phyloP scores from a whole-genome alignment of 2,329 filamentous ascomycete genomes.

The Microcyclosporella mali region DNA sequence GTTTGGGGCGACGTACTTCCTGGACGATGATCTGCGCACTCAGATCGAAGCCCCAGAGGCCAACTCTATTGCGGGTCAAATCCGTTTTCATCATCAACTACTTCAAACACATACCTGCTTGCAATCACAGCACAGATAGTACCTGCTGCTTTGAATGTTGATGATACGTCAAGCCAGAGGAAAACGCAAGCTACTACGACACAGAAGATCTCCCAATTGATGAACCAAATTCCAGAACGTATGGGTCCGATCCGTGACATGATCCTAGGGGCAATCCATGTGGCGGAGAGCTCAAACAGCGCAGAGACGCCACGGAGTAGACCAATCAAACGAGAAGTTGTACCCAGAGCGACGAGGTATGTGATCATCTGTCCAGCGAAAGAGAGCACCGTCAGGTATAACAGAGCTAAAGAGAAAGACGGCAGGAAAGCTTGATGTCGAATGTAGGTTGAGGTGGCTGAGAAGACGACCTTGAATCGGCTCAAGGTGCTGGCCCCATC shows the following conservation, averaged over 20 bases:
- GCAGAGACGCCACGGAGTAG: constrained; percentile 49
- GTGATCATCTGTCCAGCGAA: constrained; percentile 60
- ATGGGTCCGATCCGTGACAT: constrained; percentile 48
- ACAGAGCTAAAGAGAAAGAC: constrained; percentile 53
- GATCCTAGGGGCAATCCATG: constrained; percentile 53
- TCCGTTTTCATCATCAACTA: too few species aligned
- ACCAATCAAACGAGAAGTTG: constrained; percentile 48
- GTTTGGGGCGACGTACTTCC: constrained; percentile 26
- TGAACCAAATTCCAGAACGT: constrained; percentile 64
- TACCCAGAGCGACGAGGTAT: constrained; percentile 52
- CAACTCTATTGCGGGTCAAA: constrained; percentile 27
- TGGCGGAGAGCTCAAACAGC: constrained; percentile 54
- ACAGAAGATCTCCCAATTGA: constrained; percentile 60
- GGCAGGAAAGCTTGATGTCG: constrained; percentile 53
- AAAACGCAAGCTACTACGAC: constrained; percentile 38
- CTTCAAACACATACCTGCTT: constrained; percentile 13
- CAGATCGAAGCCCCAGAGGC: constrained; percentile 46
- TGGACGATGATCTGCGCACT: constrained; percentile 43
- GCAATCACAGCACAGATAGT: constrained; percentile 37
- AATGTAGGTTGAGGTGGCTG: constrained; percentile 40
- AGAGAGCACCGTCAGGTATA: constrained; percentile 57
- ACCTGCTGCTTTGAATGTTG: constrained; percentile 15
- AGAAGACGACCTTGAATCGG: constrained; percentile 9
- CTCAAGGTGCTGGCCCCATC: not conserved
- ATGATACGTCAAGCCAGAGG: constrained; percentile 24